Evolutionary conservation across 1,284 basidiomycete genomes (phyloP), one percentile per base, ranked within the genome.

Genomic region (Apiotrichum mycotoxinovorans): DNA sequence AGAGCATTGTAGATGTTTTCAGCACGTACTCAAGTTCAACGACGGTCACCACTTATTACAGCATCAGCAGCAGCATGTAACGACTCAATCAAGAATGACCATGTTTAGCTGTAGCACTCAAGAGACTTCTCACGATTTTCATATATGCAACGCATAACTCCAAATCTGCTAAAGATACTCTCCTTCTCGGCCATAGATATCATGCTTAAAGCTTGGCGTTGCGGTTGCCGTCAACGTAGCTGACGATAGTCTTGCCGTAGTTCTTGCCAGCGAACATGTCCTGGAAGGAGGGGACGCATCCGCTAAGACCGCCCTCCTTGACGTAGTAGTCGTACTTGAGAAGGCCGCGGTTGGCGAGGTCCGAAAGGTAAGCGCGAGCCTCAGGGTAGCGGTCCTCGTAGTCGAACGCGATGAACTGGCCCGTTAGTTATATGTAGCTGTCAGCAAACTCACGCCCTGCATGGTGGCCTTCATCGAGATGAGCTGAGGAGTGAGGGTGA

Each of bases 251-350:
- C 78, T 94, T 92, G 34, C 91, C 90, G 0, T 82, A 85, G 70
- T 92, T 93, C 30, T 82, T 85, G n/a, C 90, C 90, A 1, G 75
- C 83, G 76, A 85, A 93, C 33, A 94, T 79, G 75, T 89, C 77
- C 12, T 81, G 81, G 54, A 93, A 74, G 4, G 86, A 83, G 15
- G 80, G 77, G 0, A 88, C 86, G 27, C 87, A 87, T 52, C 85
- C 83, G 58, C 87, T 83, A 33, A 92, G 76, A 0, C 88, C 89
- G 54, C 88, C 80, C 1, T 57, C 51, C 10, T 68, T 54, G n/a
- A 91, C 78, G 66, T 90, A 87, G 77, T 90, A 92, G 64, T 87
- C 86, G 47, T 88, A 83, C 71, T 90, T 87, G 61, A 96, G 78
- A 52, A 85, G 83, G n/a, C 91, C 90, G 53, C 79, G 77, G 4